These are phyloP conservation scores for Neoarthrinium moseri DNA, from an alignment of 2,329 filamentous ascomycete genomes.

Conservation along the genomic window DNA sequence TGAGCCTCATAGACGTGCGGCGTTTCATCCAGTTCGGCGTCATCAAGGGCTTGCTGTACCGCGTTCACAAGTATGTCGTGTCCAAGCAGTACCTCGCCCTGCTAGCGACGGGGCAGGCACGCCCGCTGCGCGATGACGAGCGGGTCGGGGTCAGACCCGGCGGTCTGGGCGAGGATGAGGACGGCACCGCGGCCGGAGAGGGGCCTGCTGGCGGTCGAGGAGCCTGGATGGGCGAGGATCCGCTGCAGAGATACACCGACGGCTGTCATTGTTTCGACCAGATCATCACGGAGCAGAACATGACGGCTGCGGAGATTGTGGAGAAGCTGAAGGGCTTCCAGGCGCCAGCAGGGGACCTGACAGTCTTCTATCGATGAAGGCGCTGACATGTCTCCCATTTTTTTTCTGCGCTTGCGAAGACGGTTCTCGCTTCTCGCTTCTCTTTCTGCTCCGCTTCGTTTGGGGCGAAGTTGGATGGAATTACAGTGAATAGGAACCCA, in stretches of 20 bases:
- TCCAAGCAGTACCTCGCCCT: conserved; percentile 60
- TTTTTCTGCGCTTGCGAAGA: too few relatives aligned
- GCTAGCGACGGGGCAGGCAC: conserved; percentile 53
- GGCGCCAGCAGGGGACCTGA: conserved; percentile 50
- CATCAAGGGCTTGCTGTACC: conserved; percentile 91
- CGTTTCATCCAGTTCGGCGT: conserved; percentile 93
- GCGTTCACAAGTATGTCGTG: conserved; percentile 88
- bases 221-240: conserved; percentile 31
- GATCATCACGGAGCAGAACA: conserved; percentile 73
- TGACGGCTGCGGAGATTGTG: conserved; percentile 70
- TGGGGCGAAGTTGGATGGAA: too few relatives aligned
- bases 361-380: conserved; percentile 55
- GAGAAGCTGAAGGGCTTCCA: conserved; percentile 62
- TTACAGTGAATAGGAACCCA: too few relatives aligned
- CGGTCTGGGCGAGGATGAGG: not conserved
- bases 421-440: too few relatives aligned
- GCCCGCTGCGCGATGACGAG: conserved; percentile 23
- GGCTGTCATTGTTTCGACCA: conserved; percentile 78
- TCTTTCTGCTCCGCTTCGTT: too few relatives aligned
- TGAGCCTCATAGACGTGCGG: conserved; percentile 80
- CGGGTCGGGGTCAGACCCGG: not conserved
- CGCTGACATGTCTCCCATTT: too few relatives aligned
- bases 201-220: not conserved
- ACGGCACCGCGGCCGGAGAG: conserved; percentile 26
- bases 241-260: conserved; percentile 68